These are phyloP conservation scores for Didymellaceae sp. DNA, from an alignment of 2,329 filamentous ascomycete genomes.

Conservation along the genomic window DNA sequence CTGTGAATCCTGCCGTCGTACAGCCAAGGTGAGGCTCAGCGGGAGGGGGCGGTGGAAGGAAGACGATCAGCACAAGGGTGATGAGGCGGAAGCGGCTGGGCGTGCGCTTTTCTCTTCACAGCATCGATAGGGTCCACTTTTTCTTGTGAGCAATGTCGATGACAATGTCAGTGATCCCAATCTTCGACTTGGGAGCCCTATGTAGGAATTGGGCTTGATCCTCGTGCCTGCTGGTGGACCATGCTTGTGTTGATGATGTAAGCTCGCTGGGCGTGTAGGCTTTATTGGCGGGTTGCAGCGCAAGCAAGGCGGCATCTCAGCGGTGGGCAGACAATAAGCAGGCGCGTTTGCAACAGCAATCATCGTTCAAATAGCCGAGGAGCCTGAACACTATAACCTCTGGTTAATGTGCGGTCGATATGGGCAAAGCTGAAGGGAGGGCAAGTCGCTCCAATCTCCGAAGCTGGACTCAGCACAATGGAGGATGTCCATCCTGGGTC, in stretches of 20 bases:
- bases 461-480: too few species aligned
- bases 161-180: not conserved
- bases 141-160: not conserved
- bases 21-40: constrained; percentile 20
- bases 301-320: too few species aligned
- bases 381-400: too few species aligned
- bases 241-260: not conserved
- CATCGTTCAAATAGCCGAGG: too few species aligned
- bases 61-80: constrained; percentile 15
- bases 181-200: not conserved
- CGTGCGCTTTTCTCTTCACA: constrained; percentile 3
- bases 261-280: not conserved
- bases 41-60: not conserved
- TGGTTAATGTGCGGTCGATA: too few species aligned
- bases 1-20: not conserved
- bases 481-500: too few species aligned
- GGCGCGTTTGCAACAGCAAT: too few species aligned
- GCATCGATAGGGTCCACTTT: not conserved
- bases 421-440: too few species aligned
- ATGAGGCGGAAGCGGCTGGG: constrained; percentile 17
- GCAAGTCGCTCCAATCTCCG: too few species aligned
- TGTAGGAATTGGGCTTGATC: not conserved
- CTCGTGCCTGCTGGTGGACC: not conserved
- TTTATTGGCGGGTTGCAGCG: not conserved
- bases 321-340: too few species aligned